These are phyloP conservation scores for Scheffersomyces coipomensis DNA, from an alignment of 805 yeast species.

Conservation along the genomic window DNA sequence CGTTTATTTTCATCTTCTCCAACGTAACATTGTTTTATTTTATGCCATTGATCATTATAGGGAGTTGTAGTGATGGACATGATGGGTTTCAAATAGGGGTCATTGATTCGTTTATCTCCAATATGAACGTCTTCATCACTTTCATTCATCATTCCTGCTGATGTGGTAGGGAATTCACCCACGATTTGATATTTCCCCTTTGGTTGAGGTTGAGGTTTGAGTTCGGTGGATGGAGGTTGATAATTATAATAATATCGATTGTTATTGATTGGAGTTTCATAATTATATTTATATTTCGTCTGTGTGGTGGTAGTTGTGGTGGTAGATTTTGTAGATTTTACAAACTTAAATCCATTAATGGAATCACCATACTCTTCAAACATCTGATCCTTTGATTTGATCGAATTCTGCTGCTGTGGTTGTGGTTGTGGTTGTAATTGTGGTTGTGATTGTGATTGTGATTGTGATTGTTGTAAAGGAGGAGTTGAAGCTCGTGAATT, in stretches of 20 bases:
- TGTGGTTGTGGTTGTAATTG: conserved; percentile 9
- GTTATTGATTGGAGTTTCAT: conserved; percentile 16
- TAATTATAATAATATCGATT: conserved; percentile 12
- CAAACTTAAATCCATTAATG: conserved; percentile 44
- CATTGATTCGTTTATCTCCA: conserved; percentile 36
- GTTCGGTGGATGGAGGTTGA: background rate
- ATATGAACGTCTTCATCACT: conserved; percentile 27
- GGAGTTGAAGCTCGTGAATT: conserved; percentile 38
- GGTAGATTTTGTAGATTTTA: conserved; percentile 21
- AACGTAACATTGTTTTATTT: too few relatives aligned
- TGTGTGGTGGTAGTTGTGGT: conserved; percentile 4
- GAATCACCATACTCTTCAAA: conserved; percentile 34
- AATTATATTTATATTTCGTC: conserved; percentile 9
- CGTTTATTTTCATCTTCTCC: too few relatives aligned
- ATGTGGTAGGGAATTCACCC: conserved; percentile 30
- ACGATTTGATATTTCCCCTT: conserved; percentile 20
- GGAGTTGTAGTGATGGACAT: background rate
- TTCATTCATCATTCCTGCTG: conserved; percentile 36
- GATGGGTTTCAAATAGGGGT: conserved; percentile 14
- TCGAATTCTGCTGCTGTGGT: background rate
- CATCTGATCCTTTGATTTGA: conserved; percentile 7
- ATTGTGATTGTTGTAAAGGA: conserved; percentile 1
- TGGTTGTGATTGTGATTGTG: background rate
- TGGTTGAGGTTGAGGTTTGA: background rate
- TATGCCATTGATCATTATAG: background rate